Evolutionary conservation across 2,329 filamentous ascomycete genomes (phyloP).

Genomic region (Sclerotinia trifoliorum): DNA sequence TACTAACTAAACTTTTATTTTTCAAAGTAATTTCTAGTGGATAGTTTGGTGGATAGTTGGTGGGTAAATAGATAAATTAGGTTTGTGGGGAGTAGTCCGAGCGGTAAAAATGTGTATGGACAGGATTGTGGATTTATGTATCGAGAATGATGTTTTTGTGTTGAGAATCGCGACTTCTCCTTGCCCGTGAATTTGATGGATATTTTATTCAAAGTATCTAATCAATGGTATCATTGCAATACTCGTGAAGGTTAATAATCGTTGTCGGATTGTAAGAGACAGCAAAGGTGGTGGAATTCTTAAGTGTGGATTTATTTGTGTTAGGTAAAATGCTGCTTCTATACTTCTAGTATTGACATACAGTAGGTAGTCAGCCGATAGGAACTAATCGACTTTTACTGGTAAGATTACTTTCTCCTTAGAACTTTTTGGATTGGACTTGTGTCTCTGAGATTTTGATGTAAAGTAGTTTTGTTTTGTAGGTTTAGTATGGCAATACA

Average conservation of each 20-base stretch:
- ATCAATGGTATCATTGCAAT: too few relatives aligned
- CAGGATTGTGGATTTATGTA: neutral
- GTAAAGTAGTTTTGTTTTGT: neutral
- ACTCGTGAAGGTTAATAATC: too few relatives aligned
- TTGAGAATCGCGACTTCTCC: neutral
- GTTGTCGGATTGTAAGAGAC: too few relatives aligned
- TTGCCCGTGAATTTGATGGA: too few relatives aligned
- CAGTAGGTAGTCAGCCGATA: too few relatives aligned
- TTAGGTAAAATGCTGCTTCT: neutral
- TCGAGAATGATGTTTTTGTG: too few relatives aligned
- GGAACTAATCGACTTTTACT: neutral
- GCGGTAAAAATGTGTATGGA: neutral
- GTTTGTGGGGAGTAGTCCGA: slow-evolving; percentile 10
- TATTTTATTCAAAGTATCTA: too few relatives aligned
- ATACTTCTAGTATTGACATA: too few relatives aligned
- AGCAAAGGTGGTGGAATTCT: too few relatives aligned
- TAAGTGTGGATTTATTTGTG: too few relatives aligned
- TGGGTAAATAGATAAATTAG: slow-evolving; percentile 5
- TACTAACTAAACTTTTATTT: neutral
- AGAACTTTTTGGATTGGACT: too few relatives aligned
- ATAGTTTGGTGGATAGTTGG: neutral
- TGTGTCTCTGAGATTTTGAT: neutral
- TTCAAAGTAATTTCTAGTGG: neutral
- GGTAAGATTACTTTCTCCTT: neutral
- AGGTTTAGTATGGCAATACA: neutral